phyloP scores from a whole-genome alignment of 1,139 yeast genomes.

The Scheffersomyces cryptocercus region DNA sequence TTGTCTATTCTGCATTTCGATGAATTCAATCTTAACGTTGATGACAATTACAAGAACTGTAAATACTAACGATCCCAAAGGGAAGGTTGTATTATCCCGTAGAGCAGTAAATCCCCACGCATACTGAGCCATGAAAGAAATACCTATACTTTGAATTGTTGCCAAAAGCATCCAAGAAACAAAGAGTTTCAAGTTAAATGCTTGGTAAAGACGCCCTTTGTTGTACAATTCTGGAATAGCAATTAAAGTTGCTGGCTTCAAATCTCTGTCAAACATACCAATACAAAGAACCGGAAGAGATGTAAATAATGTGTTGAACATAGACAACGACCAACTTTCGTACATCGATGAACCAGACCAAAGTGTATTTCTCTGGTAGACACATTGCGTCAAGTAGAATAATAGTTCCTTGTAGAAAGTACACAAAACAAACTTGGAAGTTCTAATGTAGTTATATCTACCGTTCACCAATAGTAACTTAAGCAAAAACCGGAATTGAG shows the following conservation, averaged over 20 bases:
- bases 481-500: constrained; percentile 82
- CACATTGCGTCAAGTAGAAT: constrained; percentile 84
- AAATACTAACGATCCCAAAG: constrained; percentile 75
- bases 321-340: constrained; percentile 94
- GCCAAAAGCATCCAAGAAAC: constrained; percentile 80
- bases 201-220: constrained; percentile 73
- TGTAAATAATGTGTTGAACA: constrained; percentile 95
- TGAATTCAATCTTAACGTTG: constrained; percentile 73
- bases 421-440: constrained; percentile 87
- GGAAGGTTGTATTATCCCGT: constrained; percentile 74
- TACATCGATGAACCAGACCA: constrained; percentile 93
- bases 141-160: constrained; percentile 67
- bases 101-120: constrained; percentile 70
- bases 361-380: constrained; percentile 82
- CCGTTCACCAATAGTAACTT: constrained; percentile 92
- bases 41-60: constrained; percentile 72
- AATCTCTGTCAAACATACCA: constrained; percentile 94
- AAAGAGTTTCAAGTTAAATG: constrained; percentile 71
- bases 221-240: constrained; percentile 91
- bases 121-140: constrained; percentile 66
- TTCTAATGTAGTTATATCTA: constrained; percentile 88
- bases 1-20: constrained; percentile 83
- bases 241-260: constrained; percentile 81
- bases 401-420: constrained; percentile 93
- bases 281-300: constrained; percentile 87